Conservation (phyloP, 305 asterid species). For the Coffea humblotiana region DNA sequence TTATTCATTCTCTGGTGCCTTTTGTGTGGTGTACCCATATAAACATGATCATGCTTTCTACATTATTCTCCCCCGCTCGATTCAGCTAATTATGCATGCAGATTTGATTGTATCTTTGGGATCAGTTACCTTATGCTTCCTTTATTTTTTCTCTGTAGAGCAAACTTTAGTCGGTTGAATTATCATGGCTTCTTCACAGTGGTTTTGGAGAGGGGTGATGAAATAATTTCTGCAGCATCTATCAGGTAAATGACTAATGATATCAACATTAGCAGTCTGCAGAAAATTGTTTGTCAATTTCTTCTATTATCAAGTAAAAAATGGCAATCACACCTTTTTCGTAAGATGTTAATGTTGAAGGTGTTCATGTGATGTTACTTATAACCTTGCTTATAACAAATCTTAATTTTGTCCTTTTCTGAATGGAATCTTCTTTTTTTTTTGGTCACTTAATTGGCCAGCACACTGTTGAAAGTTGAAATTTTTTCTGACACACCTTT, state of each 20-base stretch:
- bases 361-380: not conserved
- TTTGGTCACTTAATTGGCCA: not conserved
- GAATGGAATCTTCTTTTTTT: not conserved
- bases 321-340: not conserved
- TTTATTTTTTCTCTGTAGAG: constrained; percentile 44
- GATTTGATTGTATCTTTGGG: not conserved
- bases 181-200: constrained; percentile 80
- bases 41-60: too few species aligned
- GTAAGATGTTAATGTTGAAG: not conserved
- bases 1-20: too few species aligned
- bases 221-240: constrained; percentile 81
- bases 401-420: not conserved
- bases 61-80: too few species aligned
- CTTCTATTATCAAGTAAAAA: not conserved
- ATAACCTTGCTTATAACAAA: not conserved
- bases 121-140: constrained; percentile 10
- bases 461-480: not conserved
- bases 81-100: too few species aligned
- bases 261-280: not conserved
- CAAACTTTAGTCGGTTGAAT: constrained; percentile 85
- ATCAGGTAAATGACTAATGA: constrained; percentile 58
- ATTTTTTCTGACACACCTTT: not conserved
- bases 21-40: too few species aligned
- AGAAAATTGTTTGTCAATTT: not conserved
- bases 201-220: constrained; percentile 91